Evolutionary conservation across 306 rosid species (phyloP).

Genomic region (Herpetospermum pedunculosum): DNA sequence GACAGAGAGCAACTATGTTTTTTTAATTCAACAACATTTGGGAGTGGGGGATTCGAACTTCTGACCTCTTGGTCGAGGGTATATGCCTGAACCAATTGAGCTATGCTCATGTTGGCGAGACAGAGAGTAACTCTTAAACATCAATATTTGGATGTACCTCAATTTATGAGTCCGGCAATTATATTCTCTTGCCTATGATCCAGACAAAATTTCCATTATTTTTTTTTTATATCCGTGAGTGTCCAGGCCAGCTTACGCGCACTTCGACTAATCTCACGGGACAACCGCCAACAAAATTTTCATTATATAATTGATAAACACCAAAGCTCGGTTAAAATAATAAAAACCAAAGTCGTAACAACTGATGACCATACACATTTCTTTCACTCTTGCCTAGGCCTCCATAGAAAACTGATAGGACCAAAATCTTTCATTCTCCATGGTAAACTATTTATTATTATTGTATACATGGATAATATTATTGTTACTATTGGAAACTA

Average conservation of each 20-base stretch:
- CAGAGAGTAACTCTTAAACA: neutral
- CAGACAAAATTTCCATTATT: neutral
- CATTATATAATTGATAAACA: neutral
- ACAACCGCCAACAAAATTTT: no score
- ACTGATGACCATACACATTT: neutral
- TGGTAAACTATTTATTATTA: neutral
- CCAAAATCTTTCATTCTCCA: neutral
- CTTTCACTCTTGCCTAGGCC: neutral
- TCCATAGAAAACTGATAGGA: neutral
- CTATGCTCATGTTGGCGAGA: no score
- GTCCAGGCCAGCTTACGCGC: no score
- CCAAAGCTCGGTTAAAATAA: neutral
- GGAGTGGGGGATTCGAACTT: no score
- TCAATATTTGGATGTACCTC: neutral
- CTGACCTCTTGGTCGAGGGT: no score
- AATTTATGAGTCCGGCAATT: neutral
- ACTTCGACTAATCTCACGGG: no score
- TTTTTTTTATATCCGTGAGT: no score
- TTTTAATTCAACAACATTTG: no score
- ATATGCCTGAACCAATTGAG: no score
- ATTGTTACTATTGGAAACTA: neutral
- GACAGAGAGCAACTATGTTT: no score
- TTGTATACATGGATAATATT: neutral
- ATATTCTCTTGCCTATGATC: neutral
- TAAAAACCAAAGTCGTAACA: neutral